Evolutionary conservation across 1,284 basidiomycete species (phyloP).

Genomic region (Leccinum fallax): DNA sequence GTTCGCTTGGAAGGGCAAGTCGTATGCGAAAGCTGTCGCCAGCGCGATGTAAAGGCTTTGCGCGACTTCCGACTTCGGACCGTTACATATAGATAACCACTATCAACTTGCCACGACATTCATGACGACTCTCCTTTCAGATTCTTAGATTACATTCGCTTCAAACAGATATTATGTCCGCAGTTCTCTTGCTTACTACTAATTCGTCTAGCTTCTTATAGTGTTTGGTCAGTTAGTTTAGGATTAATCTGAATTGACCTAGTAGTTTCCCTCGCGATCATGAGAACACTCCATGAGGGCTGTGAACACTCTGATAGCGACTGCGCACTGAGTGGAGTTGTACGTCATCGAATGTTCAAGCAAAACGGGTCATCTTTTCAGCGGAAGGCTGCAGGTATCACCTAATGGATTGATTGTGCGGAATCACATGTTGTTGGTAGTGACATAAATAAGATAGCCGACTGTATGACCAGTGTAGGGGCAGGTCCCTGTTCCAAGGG

Average conservation of each 20-base stretch:
- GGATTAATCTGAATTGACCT: slow-evolving; percentile 12
- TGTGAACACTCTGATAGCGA: neutral
- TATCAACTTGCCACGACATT: slow-evolving; percentile 6
- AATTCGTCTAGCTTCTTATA: slow-evolving; percentile 17
- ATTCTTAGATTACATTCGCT: slow-evolving; percentile 10
- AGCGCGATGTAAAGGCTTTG: slow-evolving; percentile 22
- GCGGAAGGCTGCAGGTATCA: neutral
- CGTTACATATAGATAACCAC: slow-evolving; percentile 4
- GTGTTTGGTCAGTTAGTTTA: slow-evolving; percentile 7
- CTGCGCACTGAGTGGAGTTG: neutral
- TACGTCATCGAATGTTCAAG: neutral
- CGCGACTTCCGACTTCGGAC: neutral
- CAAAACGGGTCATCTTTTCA: neutral
- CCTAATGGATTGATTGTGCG: neutral
- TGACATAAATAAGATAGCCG: neutral
- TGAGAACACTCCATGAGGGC: neutral
- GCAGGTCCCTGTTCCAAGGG: neutral
- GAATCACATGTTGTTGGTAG: neutral
- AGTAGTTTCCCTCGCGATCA: neutral
- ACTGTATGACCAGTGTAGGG: neutral
- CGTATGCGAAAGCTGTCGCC: slow-evolving; percentile 46
- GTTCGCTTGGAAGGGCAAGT: slow-evolving; percentile 39
- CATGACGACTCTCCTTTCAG: slow-evolving; percentile 21
- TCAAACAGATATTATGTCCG: slow-evolving; percentile 7
- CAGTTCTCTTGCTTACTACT: slow-evolving; percentile 8